Base-by-base conservation (phyloP, 768 basidiomycete genomes). In the Suillus cothurnatus region DNA sequence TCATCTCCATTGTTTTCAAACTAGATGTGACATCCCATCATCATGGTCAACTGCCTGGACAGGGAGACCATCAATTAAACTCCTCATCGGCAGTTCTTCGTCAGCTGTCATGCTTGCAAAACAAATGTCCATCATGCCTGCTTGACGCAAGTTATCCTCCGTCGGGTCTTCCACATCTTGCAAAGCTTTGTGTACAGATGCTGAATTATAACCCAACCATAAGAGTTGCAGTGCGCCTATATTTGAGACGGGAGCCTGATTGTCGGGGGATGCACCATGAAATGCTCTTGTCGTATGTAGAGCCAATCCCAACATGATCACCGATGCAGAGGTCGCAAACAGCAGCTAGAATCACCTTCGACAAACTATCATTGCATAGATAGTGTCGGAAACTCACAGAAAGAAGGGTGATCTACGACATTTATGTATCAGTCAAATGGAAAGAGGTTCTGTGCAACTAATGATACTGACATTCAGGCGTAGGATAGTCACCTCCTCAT, bases 121-220 rank as follows among this genome's bases (percentile, higher is more conserved):
- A 45, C 39, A 45, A 26, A 64, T 41, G n/a, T 57, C 63, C n/a
- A 64, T 31, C 63, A 64, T 64, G 17, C 63, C 38, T 23, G 63
- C 63, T 1, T 23, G 31, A 11, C 63, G 63, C 11, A 64, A 28
- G 39, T 59, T 43, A 26, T 15, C 38, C 23, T 55, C 52, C 14
- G 53, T 57, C 34, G 52, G 52, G 23, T 53, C 21, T 23, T 28
- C 26, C 19, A 59, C 55, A 19, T 41, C 39, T 11, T 56, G 23
- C 17, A 64, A 21, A 41, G 21, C 61, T 14, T 50, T 43, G 4
- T 34, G 14, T 8, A 61, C 28, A 9, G 9, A 8, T 26, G 28
- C 1, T 28, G 61, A 61, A 49, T 45, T 28, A 34, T 12, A 4
- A 12, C 43, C 63, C 26, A 57, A 34, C 63, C 55, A 64, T 21